Conservation (phyloP, 1,139 yeast genomes). For the Geotrichum histeridarum region DNA sequence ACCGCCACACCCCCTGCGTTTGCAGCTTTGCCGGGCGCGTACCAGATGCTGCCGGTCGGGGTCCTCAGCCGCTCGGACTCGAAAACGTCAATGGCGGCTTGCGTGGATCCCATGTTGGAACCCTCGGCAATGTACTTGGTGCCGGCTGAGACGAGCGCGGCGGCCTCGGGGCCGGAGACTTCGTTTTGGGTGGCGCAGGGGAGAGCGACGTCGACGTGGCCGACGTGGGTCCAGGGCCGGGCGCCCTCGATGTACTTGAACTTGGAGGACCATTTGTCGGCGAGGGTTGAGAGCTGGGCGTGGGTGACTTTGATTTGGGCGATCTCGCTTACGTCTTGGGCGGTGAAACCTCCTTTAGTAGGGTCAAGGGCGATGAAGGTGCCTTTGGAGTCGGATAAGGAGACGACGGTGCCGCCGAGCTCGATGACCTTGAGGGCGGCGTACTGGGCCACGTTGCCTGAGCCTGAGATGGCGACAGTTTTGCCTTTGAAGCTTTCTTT, state of each 20-base stretch:
- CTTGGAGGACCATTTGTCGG: constrained; percentile 48
- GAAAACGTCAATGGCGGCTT: constrained; percentile 91
- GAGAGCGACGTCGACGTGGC: constrained; percentile 81
- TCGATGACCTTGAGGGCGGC: constrained; percentile 97
- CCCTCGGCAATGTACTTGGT: constrained; percentile 96
- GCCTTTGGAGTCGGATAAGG: constrained; percentile 94
- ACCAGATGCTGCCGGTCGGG: constrained; percentile 65
- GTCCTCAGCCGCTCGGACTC: constrained; percentile 73
- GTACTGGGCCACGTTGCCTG: constrained; percentile 98
- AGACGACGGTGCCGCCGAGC: constrained; percentile 91
- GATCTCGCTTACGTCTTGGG: constrained; percentile 71
- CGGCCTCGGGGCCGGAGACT: constrained; percentile 94
- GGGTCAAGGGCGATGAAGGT: constrained; percentile 48
- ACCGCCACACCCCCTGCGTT: constrained; percentile 99
- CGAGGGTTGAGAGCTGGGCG: constrained; percentile 68
- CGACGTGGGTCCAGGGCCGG: constrained; percentile 91
- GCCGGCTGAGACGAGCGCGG: constrained; percentile 87
- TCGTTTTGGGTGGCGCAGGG: constrained; percentile 99
- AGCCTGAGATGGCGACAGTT: constrained; percentile 93
- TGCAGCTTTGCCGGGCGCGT: constrained; percentile 99
- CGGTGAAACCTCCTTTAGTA: constrained; percentile 65
- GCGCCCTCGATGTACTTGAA: constrained; percentile 81
- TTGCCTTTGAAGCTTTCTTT: constrained; percentile 86
- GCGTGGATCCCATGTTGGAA: constrained; percentile 98
- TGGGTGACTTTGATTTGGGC: constrained; percentile 77